Evolutionary conservation across 768 basidiomycete species (phyloP).

Genomic region (Kwoniella mangroviensis): DNA sequence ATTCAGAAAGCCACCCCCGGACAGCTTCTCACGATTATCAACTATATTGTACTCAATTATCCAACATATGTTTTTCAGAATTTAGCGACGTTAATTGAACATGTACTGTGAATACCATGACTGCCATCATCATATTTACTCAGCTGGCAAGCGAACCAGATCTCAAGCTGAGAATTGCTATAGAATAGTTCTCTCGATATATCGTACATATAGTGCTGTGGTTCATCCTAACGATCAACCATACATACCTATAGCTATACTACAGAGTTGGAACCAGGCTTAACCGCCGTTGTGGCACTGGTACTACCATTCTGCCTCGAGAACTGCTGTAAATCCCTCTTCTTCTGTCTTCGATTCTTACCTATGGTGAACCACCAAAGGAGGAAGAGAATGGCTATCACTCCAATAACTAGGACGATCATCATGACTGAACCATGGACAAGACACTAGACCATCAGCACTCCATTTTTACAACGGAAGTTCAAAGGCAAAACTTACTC

Average conservation of each 20-base stretch:
- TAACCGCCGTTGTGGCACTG: not conserved
- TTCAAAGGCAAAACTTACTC: not conserved
- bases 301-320: not conserved
- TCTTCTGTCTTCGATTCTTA: not conserved
- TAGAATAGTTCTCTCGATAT: too few relatives aligned
- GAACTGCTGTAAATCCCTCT: not conserved
- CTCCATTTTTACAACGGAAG: not conserved
- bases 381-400: not conserved
- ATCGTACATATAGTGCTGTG: too few relatives aligned
- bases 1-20: too few relatives aligned
- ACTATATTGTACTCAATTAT: too few relatives aligned
- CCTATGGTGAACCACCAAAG: not conserved
- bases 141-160: too few relatives aligned
- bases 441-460: not conserved
- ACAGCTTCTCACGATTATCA: too few relatives aligned
- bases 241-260: not conserved
- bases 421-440: constrained; percentile 1
- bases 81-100: too few relatives aligned
- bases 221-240: too few relatives aligned
- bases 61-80: too few relatives aligned
- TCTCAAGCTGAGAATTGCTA: too few relatives aligned
- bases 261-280: not conserved
- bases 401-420: not conserved
- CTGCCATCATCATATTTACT: too few relatives aligned
- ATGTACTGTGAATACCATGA: too few relatives aligned